These are phyloP conservation scores for Syncephalastrum sp. DNA, from an alignment of 371 early-diverging fungal species.

Conservation along the genomic window DNA sequence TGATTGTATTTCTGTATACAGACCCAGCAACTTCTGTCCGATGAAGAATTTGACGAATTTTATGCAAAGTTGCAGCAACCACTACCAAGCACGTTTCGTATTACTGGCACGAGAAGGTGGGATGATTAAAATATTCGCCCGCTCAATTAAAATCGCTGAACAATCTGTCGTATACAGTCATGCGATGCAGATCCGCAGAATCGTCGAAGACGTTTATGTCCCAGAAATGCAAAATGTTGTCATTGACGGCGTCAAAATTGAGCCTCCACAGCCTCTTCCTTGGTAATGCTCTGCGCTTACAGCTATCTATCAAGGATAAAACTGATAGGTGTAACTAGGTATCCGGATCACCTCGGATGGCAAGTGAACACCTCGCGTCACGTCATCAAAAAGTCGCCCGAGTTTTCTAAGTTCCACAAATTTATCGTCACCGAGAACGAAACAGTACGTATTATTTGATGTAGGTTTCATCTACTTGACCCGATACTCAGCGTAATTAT, in stretches of 20 bases:
- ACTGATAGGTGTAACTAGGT: slow-evolving; percentile 43
- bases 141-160: slow-evolving; percentile 9
- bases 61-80: slow-evolving; percentile 59
- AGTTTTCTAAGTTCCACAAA: slow-evolving; percentile 80
- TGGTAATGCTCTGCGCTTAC: slow-evolving; percentile 47
- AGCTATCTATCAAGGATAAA: background rate
- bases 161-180: slow-evolving; percentile 19
- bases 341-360: slow-evolving; percentile 92
- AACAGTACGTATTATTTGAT: slow-evolving; percentile 47
- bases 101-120: slow-evolving; percentile 86
- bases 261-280: slow-evolving; percentile 75
- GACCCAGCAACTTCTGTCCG: slow-evolving; percentile 76
- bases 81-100: slow-evolving; percentile 91
- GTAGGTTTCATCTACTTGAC: slow-evolving; percentile 4
- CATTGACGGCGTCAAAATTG: slow-evolving; percentile 69
- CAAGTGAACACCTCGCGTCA: slow-evolving; percentile 71
- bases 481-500: background rate
- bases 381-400: slow-evolving; percentile 71
- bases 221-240: slow-evolving; percentile 53
- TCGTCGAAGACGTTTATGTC: slow-evolving; percentile 53
- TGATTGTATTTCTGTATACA: slow-evolving; percentile 13
- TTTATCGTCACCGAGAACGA: slow-evolving; percentile 96
- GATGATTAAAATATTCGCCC: slow-evolving; percentile 13
- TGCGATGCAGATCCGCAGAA: slow-evolving; percentile 53
- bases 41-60: slow-evolving; percentile 81